Conservation (phyloP, 495 filamentous ascomycete species). For the Penicillium ochrochloron region DNA sequence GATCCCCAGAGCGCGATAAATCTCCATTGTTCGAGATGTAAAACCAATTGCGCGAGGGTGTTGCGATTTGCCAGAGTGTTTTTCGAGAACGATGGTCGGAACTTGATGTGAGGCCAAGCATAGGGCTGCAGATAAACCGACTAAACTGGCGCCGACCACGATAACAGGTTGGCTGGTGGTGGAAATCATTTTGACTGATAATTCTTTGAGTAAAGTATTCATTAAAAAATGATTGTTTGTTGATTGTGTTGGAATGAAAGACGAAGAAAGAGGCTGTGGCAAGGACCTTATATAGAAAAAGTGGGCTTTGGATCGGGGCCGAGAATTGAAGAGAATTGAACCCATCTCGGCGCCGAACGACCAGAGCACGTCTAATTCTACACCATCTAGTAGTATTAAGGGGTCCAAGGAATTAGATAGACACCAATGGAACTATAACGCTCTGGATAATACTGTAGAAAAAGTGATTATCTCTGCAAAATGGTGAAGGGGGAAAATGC, state of each 20-base stretch:
- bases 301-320: neutral
- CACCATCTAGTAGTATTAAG: too few relatives aligned
- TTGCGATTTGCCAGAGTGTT: conserved; percentile 29
- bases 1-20: conserved; percentile 34
- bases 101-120: conserved; percentile 32
- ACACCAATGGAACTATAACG: too few relatives aligned
- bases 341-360: neutral
- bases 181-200: neutral
- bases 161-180: conserved; percentile 24
- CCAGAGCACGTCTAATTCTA: neutral
- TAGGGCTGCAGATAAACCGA: conserved; percentile 39
- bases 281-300: neutral
- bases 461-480: too few relatives aligned
- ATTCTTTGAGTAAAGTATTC: neutral
- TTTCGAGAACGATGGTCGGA: conserved; percentile 37
- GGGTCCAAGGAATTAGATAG: neutral
- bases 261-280: neutral
- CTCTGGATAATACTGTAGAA: too few relatives aligned
- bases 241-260: neutral
- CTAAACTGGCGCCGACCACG: conserved; percentile 38
- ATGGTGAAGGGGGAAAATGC: too few relatives aligned
- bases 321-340: neutral
- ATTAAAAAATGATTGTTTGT: neutral
- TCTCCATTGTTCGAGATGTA: conserved; percentile 42
- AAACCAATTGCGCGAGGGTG: conserved; percentile 43